Evolutionary conservation across 768 basidiomycete species (phyloP).

Genomic region (Boletus speciosus): DNA sequence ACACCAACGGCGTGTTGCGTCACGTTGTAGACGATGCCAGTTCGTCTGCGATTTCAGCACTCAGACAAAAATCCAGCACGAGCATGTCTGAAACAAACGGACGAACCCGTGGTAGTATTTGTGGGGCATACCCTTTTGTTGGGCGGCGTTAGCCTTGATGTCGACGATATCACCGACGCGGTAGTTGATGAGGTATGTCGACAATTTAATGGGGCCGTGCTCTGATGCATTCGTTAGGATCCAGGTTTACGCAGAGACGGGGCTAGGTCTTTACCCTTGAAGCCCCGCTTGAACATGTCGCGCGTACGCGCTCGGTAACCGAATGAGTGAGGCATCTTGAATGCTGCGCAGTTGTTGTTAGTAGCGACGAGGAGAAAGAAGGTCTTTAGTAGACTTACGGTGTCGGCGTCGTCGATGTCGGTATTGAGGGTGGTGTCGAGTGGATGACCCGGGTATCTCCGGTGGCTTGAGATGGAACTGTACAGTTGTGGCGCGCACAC

Average conservation of each 20-base stretch:
- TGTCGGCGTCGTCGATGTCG: constrained; percentile 47
- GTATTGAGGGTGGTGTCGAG: constrained; percentile 38
- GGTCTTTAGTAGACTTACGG: constrained; percentile 37
- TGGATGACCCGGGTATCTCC: constrained; percentile 46
- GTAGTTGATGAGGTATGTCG: constrained; percentile 92
- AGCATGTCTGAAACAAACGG: not conserved
- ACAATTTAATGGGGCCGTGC: constrained; percentile 84
- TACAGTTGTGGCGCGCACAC: constrained; percentile 56
- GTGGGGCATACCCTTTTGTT: constrained; percentile 99
- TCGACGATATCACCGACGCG: constrained; percentile 98
- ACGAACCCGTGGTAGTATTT: constrained; percentile 96
- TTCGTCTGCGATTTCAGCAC: constrained; percentile 58
- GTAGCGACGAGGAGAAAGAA: constrained; percentile 13
- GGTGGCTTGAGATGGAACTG: constrained; percentile 62
- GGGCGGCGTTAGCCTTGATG: constrained; percentile 98
- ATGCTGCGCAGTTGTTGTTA: constrained; percentile 34
- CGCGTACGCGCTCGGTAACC: constrained; percentile 99
- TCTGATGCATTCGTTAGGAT: constrained; percentile 44
- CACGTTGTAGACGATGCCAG: constrained; percentile 98
- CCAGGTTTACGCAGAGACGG: constrained; percentile 6
- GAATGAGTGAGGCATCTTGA: constrained; percentile 99
- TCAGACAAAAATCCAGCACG: constrained; percentile 1
- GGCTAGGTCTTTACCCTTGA: constrained; percentile 72
- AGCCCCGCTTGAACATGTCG: constrained; percentile 99
- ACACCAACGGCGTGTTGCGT: constrained; percentile 93